phyloP scores from a whole-genome alignment of 2,329 filamentous ascomycete species.

The Neofusicoccum laricinum region DNA sequence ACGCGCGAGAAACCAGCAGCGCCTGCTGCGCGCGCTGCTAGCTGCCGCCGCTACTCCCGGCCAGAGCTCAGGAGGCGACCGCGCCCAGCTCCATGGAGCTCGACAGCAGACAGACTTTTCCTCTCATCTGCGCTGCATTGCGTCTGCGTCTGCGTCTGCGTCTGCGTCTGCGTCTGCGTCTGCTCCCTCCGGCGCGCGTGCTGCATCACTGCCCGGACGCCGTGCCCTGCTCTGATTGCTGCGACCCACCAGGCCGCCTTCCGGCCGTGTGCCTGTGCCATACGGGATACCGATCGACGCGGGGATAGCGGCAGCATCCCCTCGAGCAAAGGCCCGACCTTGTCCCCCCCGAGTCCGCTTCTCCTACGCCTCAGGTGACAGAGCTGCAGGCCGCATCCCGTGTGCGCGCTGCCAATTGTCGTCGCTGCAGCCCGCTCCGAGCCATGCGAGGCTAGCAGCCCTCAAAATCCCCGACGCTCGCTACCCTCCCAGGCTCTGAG shows the following conservation, averaged over 20 bases:
- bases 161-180: neutral
- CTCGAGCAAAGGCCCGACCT: slow-evolving; percentile 10
- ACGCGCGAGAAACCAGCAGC: no score
- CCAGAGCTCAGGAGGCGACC: neutral
- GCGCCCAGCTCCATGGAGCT: no score
- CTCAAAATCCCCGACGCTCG: neutral
- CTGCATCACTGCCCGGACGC: neutral
- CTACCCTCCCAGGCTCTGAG: neutral
- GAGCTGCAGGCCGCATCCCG: neutral
- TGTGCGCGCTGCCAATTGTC: neutral
- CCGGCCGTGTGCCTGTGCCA: neutral
- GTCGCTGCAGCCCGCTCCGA: neutral
- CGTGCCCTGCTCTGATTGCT: neutral
- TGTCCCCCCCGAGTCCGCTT: slow-evolving; percentile 8
- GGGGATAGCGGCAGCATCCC: slow-evolving; percentile 5
- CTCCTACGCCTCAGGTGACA: neutral
- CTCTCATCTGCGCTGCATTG: neutral
- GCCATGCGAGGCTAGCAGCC: slow-evolving; percentile 1
- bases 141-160: neutral
- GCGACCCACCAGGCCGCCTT: neutral
- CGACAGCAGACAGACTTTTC: no score
- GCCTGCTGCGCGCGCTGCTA: no score
- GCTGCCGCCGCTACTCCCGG: no score
- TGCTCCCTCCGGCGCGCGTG: neutral
- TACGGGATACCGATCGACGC: slow-evolving; percentile 8